phyloP scores from a whole-genome alignment of 257 asterid species.

The Eucommia ulmoides region DNA sequence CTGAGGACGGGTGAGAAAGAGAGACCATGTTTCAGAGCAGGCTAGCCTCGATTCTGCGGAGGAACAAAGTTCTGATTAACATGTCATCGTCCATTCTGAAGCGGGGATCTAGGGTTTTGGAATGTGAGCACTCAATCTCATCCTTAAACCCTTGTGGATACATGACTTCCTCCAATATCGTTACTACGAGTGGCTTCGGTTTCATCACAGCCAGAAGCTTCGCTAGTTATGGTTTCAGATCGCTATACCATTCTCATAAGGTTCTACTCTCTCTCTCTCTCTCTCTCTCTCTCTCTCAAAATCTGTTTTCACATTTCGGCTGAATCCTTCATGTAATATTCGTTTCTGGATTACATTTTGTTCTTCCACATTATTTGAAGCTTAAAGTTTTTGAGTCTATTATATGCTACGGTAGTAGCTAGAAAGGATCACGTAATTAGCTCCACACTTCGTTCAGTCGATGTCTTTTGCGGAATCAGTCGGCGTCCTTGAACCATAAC shows the following conservation, averaged over 20 bases:
- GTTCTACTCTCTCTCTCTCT: constrained; percentile 18
- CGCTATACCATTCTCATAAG: constrained; percentile 34
- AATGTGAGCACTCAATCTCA: not conserved
- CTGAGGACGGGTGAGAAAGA: too few species aligned
- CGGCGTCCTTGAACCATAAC: too few species aligned
- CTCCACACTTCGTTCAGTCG: too few species aligned
- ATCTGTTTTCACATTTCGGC: not conserved
- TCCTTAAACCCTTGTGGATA: constrained; percentile 19
- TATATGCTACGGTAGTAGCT: not conserved
- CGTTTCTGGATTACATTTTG: not conserved
- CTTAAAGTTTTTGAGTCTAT: not conserved
- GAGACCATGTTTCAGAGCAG: constrained; percentile 36
- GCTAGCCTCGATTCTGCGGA: constrained; percentile 28
- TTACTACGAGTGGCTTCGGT: constrained; percentile 18
- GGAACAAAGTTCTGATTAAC: constrained; percentile 12
- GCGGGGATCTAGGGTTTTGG: constrained; percentile 5
- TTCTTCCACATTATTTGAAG: not conserved
- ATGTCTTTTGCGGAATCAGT: too few species aligned
- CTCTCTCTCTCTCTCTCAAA: not conserved
- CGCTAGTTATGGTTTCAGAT: constrained; percentile 31
- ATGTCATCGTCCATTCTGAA: constrained; percentile 5
- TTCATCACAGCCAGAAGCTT: constrained; percentile 17
- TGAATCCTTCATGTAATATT: not conserved
- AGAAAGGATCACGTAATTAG: too few species aligned
- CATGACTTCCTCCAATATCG: constrained; percentile 12